Percentiles rank a stretch among this genome's conserved stretches.
Conservation (phyloP, 2,329 filamentous ascomycete species). For the Bipolaris cookei region DNA sequence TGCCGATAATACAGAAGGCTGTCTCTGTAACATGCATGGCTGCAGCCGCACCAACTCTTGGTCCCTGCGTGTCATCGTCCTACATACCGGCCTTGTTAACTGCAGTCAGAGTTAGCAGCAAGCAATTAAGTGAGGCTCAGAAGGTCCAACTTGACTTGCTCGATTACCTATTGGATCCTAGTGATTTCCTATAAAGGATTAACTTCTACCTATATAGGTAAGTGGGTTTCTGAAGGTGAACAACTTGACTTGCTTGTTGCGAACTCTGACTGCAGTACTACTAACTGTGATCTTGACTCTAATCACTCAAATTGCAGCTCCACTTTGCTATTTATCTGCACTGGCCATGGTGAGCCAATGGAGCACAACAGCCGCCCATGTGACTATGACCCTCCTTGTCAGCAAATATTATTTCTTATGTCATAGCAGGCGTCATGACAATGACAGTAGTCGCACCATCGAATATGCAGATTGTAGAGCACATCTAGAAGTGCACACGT, state of each 20-base stretch:
- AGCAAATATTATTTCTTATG: not conserved
- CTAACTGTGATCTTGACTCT: not conserved
- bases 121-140: too few species aligned
- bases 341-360: slow-evolving; percentile 47
- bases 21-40: not conserved
- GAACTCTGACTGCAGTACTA: not conserved
- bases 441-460: slow-evolving; percentile 43
- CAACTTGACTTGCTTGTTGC: too few species aligned
- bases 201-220: too few species aligned
- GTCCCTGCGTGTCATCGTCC: not conserved
- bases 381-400: slow-evolving; percentile 33
- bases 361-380: slow-evolving; percentile 43
- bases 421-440: not conserved
- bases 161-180: too few species aligned
- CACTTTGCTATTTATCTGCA: slow-evolving; percentile 26
- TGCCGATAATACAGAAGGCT: not conserved
- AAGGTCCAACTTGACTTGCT: too few species aligned
- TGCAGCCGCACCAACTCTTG: not conserved
- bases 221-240: too few species aligned
- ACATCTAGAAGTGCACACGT: slow-evolving; percentile 28
- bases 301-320: slow-evolving; percentile 17
- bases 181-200: too few species aligned
- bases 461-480: slow-evolving; percentile 49
- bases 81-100: not conserved
- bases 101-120: too few species aligned